phyloP scores from a whole-genome alignment of 2,329 filamentous ascomycete genomes.

The Pseudogymnoascus sp. region DNA sequence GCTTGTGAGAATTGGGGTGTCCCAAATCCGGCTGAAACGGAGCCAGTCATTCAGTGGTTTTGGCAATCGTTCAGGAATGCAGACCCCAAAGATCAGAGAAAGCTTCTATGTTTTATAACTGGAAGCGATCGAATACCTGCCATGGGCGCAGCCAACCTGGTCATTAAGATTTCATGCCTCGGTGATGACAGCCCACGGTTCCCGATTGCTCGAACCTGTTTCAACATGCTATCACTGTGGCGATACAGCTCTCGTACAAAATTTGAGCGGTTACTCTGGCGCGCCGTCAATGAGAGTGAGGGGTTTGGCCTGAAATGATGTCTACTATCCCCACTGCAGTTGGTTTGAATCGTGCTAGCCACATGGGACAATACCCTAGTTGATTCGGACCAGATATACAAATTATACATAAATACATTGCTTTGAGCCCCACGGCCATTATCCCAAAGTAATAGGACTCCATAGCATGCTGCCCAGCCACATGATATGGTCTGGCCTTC shows the following conservation, averaged over 20 bases:
- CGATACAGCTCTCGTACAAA: slow-evolving; percentile 58
- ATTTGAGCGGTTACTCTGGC: slow-evolving; percentile 68
- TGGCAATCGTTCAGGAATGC: slow-evolving; percentile 72
- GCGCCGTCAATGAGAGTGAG: slow-evolving; percentile 80
- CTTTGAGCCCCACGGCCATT: not conserved
- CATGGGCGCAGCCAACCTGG: slow-evolving; percentile 71
- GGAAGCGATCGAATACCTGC: slow-evolving; percentile 86
- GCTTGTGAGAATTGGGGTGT: slow-evolving; percentile 73
- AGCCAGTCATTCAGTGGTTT: slow-evolving; percentile 74
- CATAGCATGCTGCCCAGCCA: slow-evolving; percentile 4
- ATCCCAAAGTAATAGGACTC: slow-evolving; percentile 9
- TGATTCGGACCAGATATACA: not conserved
- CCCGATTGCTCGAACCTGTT: slow-evolving; percentile 83
- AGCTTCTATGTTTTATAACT: slow-evolving; percentile 77
- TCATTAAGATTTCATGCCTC: slow-evolving; percentile 67
- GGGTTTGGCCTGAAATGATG: slow-evolving; percentile 77
- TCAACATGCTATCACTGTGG: slow-evolving; percentile 75
- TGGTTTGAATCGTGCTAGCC: not conserved
- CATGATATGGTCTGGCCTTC: slow-evolving; percentile 1
- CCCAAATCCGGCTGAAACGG: slow-evolving; percentile 44
- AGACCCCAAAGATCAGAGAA: slow-evolving; percentile 59
- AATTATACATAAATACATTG: slow-evolving; percentile 2
- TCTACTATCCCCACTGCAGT: not conserved
- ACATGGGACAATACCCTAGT: not conserved
- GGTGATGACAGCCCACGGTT: slow-evolving; percentile 67